Percentiles rank a stretch among this genome's conserved stretches.
These are phyloP conservation scores for Entomortierella chlamydospora DNA, from an alignment of 192 early-diverging fungal species.

Conservation along the genomic window DNA sequence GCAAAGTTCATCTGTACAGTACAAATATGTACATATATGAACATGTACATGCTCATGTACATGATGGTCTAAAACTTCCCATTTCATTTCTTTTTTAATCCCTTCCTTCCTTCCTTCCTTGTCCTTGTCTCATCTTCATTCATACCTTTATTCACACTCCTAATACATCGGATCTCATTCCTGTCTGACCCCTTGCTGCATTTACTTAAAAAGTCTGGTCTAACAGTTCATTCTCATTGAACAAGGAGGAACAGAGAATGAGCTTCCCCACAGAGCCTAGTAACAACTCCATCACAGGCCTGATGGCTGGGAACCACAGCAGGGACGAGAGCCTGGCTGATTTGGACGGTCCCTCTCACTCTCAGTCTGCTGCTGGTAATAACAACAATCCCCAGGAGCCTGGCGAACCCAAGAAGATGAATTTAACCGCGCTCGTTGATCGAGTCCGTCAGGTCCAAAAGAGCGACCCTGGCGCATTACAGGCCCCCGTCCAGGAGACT, in stretches of 20 bases:
- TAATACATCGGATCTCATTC: too few relatives aligned
- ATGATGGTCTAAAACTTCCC: neutral
- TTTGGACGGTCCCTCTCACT: neutral
- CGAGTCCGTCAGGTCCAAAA: conserved; percentile 32
- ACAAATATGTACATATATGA: too few relatives aligned
- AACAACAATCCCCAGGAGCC: neutral
- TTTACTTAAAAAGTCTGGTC: too few relatives aligned
- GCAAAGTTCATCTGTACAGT: too few relatives aligned
- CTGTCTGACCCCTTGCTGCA: too few relatives aligned
- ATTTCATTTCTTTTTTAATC: neutral
- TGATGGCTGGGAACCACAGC: neutral
- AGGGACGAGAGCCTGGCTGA: neutral
- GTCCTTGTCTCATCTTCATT: neutral
- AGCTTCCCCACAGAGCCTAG: neutral
- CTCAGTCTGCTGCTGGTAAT: too few relatives aligned
- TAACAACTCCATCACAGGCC: neutral
- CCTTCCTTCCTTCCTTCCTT: neutral
- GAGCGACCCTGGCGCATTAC: neutral
- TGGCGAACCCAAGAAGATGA: conserved; percentile 9
- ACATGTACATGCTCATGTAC: too few relatives aligned
- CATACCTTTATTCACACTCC: too few relatives aligned
- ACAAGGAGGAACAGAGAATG: neutral
- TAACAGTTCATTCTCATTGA: neutral
- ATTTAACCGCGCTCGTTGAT: conserved; percentile 23
- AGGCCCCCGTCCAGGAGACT: neutral